Conservation (phyloP, 2,329 filamentous ascomycete species). For the Leptographium radiaticola region DNA sequence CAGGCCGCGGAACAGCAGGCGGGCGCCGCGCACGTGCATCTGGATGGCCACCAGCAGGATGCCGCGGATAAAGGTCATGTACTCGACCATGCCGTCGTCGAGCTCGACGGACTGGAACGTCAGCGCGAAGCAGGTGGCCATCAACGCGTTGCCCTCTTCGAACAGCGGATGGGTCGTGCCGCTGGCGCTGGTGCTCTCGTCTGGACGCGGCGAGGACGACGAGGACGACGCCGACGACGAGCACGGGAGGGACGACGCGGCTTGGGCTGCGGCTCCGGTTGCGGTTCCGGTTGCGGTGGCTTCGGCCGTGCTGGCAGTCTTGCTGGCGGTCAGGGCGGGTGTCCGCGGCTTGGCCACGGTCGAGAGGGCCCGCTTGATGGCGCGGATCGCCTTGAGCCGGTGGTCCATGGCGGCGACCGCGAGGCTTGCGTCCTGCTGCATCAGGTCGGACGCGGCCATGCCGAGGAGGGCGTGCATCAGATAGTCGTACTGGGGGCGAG, state of each 20-base stretch:
- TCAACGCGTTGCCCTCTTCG: slow-evolving; percentile 44
- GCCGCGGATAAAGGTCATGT: slow-evolving; percentile 46
- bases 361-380: slow-evolving; percentile 42
- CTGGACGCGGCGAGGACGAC: neutral
- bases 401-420: slow-evolving; percentile 47
- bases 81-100: slow-evolving; percentile 45
- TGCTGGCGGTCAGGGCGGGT: neutral
- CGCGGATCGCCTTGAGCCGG: slow-evolving; percentile 50
- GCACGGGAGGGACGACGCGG: neutral
- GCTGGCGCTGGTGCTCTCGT: neutral
- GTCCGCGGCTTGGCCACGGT: slow-evolving; percentile 22
- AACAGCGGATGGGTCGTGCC: slow-evolving; percentile 12
- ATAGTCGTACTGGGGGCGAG: slow-evolving; percentile 40
- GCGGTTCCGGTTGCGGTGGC: neutral
- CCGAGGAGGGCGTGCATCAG: slow-evolving; percentile 60
- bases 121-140: slow-evolving; percentile 46
- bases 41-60: slow-evolving; percentile 41
- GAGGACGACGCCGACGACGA: neutral
- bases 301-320: neutral
- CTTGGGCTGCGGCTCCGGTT: slow-evolving; percentile 6
- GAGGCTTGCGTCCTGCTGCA: slow-evolving; percentile 35
- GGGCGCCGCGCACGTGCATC: slow-evolving; percentile 38
- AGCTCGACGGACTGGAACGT: slow-evolving; percentile 45
- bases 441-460: slow-evolving; percentile 53
- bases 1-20: slow-evolving; percentile 36